phyloP scores from a whole-genome alignment of 148 eudicot genomes.

The Nepenthes gracilis region DNA sequence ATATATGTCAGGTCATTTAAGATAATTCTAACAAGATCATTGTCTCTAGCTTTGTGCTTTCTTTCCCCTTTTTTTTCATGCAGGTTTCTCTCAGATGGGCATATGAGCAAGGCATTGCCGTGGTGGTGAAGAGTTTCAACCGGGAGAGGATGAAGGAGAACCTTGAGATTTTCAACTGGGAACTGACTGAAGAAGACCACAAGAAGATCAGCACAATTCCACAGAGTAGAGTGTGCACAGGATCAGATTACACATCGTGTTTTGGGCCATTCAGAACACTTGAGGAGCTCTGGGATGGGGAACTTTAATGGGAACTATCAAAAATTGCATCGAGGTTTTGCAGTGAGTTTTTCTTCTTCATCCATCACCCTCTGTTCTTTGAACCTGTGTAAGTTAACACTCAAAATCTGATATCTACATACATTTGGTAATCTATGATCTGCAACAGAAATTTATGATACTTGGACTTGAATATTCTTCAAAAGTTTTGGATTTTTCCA shows the following conservation, averaged over 20 bases:
- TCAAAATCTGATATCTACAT: too few species aligned
- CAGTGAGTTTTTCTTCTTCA: neutral
- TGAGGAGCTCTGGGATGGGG: conserved; percentile 21
- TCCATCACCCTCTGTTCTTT: neutral
- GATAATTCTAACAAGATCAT: too few species aligned
- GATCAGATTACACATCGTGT: conserved; percentile 7
- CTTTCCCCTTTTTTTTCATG: neutral
- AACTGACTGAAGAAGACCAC: conserved; percentile 10
- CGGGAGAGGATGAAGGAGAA: conserved; percentile 15
- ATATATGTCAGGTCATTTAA: too few species aligned
- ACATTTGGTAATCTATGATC: too few species aligned
- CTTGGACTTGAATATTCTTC: too few species aligned
- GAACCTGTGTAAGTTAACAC: too few species aligned
- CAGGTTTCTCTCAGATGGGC: conserved; percentile 19
- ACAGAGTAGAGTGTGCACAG: conserved; percentile 11
- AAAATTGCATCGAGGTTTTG: neutral
- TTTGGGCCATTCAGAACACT: conserved; percentile 13
- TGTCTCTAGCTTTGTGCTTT: too few species aligned
- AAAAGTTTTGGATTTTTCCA: too few species aligned
- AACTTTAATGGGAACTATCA: conserved; percentile 3
- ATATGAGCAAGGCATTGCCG: conserved; percentile 12
- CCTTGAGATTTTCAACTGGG: conserved; percentile 16
- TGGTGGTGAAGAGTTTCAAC: conserved; percentile 18
- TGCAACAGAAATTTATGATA: too few species aligned
- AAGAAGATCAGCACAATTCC: conserved; percentile 10